Conservation (phyloP, 768 basidiomycete genomes). For the Phallus indusiatus region DNA sequence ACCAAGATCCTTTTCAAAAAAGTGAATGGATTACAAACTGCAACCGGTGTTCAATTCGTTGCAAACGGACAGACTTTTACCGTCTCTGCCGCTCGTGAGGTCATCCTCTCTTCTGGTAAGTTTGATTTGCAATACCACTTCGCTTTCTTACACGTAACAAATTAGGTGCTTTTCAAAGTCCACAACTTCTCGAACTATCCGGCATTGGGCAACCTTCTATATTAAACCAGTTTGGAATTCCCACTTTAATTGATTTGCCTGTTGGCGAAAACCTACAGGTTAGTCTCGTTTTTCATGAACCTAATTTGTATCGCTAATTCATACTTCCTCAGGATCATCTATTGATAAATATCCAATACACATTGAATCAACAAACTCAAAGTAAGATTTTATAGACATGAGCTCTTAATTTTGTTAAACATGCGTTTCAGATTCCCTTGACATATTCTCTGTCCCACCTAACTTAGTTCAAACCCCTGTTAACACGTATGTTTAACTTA, state of each 20-base stretch:
- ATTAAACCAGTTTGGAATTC: slow-evolving; percentile 39
- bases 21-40: neutral
- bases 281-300: neutral
- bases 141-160: neutral
- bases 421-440: neutral
- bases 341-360: neutral
- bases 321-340: neutral
- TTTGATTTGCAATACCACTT: neutral
- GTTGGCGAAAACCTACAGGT: slow-evolving; percentile 40
- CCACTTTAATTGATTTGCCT: slow-evolving; percentile 50
- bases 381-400: neutral
- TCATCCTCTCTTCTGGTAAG: slow-evolving; percentile 34
- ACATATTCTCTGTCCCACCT: neutral
- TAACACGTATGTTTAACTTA: neutral
- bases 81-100: slow-evolving; percentile 29
- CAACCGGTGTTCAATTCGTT: neutral
- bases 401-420: no score
- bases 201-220: slow-evolving; percentile 54
- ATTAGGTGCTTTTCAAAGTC: slow-evolving; percentile 30
- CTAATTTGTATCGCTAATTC: neutral
- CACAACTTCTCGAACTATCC: slow-evolving; percentile 50
- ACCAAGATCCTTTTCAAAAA: neutral
- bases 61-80: neutral
- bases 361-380: neutral
- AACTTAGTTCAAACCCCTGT: neutral